Evolutionary conservation across 1,139 yeast genomes (phyloP).

Genomic region (Candida mesenterica): DNA sequence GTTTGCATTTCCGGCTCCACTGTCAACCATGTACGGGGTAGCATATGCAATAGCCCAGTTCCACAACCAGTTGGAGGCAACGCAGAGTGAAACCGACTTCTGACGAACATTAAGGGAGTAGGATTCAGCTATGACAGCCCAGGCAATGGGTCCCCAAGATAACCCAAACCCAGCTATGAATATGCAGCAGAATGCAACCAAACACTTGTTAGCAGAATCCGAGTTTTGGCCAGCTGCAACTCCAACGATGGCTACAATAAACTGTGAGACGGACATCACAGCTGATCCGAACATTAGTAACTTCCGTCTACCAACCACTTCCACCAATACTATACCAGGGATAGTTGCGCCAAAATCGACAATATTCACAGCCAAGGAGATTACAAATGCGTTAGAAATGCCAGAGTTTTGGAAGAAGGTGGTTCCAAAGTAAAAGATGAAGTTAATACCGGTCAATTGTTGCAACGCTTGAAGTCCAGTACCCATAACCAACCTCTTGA

Average conservation of each 20-base stretch:
- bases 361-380: conserved; percentile 73
- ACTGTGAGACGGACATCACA: conserved; percentile 63
- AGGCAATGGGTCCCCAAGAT: conserved; percentile 78
- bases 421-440: conserved; percentile 81
- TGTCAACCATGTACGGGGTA: neutral
- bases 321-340: conserved; percentile 63
- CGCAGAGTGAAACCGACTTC: conserved; percentile 68
- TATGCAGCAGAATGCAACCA: conserved; percentile 65
- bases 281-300: conserved; percentile 59
- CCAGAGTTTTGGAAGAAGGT: conserved; percentile 77
- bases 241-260: conserved; percentile 67
- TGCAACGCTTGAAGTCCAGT: conserved; percentile 64
- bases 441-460: conserved; percentile 79
- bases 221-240: conserved; percentile 41
- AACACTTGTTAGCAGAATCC: conserved; percentile 54
- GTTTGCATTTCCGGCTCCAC: neutral
- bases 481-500: conserved; percentile 65
- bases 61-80: conserved; percentile 74
- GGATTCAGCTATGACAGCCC: conserved; percentile 76
- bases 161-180: conserved; percentile 74
- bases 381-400: conserved; percentile 66
- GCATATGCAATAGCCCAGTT: neutral
- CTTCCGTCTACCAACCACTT: conserved; percentile 67
- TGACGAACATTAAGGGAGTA: conserved; percentile 72
- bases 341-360: conserved; percentile 78